phyloP scores from a whole-genome alignment of 805 yeast species.

The Candida saitoana region DNA sequence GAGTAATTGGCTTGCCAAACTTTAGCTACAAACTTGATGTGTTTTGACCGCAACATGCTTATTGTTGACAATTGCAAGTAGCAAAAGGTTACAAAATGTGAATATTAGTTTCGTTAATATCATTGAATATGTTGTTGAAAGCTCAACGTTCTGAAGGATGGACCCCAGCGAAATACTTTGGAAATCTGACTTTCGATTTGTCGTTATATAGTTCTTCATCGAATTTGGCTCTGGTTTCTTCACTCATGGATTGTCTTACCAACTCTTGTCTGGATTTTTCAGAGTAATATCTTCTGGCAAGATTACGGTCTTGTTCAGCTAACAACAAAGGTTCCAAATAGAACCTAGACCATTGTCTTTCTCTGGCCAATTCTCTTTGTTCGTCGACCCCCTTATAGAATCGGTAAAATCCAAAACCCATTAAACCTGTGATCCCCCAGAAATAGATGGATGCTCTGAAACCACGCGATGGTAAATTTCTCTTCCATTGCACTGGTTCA shows the following conservation, averaged over 20 bases:
- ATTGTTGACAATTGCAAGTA: neutral
- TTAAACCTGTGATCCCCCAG: slow-evolving; percentile 56
- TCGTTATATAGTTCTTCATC: slow-evolving; percentile 42
- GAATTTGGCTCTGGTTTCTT: slow-evolving; percentile 35
- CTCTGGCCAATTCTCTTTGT: slow-evolving; percentile 69
- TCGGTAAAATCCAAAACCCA: slow-evolving; percentile 70
- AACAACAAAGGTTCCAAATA: slow-evolving; percentile 66
- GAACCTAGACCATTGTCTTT: slow-evolving; percentile 73
- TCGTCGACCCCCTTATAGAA: slow-evolving; percentile 67
- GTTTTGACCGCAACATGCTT: neutral
- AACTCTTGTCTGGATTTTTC: slow-evolving; percentile 64
- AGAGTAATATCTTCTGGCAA: slow-evolving; percentile 64
- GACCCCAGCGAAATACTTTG: slow-evolving; percentile 38
- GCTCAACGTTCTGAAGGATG: slow-evolving; percentile 25
- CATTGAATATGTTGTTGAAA: neutral
- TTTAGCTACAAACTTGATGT: neutral
- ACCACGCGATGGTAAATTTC: slow-evolving; percentile 81
- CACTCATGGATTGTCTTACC: slow-evolving; percentile 40
- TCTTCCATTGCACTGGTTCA: slow-evolving; percentile 83
- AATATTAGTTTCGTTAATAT: neutral
- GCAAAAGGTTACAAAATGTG: neutral
- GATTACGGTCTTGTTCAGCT: slow-evolving; percentile 80
- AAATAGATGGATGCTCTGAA: slow-evolving; percentile 74
- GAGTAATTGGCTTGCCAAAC: neutral
- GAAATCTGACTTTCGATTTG: slow-evolving; percentile 42